Conservation (phyloP, 495 filamentous ascomycete genomes). For the Platismatia glauca region DNA sequence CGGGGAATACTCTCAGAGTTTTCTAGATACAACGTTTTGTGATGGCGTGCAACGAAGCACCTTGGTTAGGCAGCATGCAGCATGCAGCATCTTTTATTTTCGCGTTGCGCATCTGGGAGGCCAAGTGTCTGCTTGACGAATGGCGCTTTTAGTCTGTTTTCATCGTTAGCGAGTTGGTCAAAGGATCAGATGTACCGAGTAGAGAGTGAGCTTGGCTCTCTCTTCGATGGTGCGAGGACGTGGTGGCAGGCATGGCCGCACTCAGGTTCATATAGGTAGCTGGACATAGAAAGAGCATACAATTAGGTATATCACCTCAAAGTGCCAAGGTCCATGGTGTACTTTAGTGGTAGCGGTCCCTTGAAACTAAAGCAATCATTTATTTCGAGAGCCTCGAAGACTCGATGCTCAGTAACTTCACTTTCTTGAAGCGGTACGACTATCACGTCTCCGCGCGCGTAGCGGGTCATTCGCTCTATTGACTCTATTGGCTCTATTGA, state of each 20-base stretch:
- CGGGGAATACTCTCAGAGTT: background rate
- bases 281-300: background rate
- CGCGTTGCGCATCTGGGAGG: slow-evolving; percentile 1
- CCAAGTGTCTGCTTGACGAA: background rate
- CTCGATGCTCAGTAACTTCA: too few species aligned
- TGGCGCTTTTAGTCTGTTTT: background rate
- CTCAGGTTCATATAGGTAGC: slow-evolving; percentile 2
- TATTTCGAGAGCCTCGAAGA: too few species aligned
- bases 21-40: background rate
- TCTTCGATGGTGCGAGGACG: background rate
- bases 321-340: background rate
- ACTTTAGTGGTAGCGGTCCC: background rate
- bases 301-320: background rate
- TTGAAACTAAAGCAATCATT: background rate
- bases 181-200: background rate
- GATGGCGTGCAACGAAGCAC: background rate
- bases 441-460: background rate
- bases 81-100: background rate
- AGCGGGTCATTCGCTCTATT: background rate
- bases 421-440: too few species aligned
- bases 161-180: background rate
- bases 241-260: background rate
- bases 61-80: background rate
- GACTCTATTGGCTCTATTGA: too few species aligned
- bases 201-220: background rate